phyloP scores from a whole-genome alignment of 192 early-diverging fungal species.

The Paraglomus brasilianum region DNA sequence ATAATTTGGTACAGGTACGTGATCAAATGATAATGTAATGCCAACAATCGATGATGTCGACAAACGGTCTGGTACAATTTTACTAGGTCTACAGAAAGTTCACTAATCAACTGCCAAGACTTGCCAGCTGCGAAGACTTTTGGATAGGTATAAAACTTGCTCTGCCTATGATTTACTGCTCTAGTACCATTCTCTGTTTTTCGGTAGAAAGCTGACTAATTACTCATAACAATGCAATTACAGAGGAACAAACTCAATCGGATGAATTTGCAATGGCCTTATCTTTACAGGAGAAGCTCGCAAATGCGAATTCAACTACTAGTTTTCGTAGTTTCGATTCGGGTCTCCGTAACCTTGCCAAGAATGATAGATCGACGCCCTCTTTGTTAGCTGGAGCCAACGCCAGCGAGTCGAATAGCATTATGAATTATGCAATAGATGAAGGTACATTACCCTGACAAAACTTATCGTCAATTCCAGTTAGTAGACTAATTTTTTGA shows the following conservation, averaged over 20 bases:
- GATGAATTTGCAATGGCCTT: slow-evolving; percentile 4
- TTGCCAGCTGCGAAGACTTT: slow-evolving; percentile 52
- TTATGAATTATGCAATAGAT: slow-evolving; percentile 6
- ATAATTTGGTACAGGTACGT: slow-evolving; percentile 40
- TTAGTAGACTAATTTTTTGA: slow-evolving; percentile 25
- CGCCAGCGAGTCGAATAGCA: slow-evolving; percentile 2
- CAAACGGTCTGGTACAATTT: neutral
- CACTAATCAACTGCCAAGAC: slow-evolving; percentile 43
- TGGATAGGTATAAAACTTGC: slow-evolving; percentile 22
- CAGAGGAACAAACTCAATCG: neutral
- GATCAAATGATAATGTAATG: neutral
- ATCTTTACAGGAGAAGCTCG: slow-evolving; percentile 8
- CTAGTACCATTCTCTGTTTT: neutral
- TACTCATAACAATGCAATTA: too few species aligned
- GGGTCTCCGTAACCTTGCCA: neutral
- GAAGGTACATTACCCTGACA: too few species aligned
- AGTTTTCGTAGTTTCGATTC: neutral
- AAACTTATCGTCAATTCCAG: too few species aligned
- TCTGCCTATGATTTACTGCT: neutral
- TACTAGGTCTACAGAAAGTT: slow-evolving; percentile 44
- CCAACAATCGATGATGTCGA: neutral
- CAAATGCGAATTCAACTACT: slow-evolving; percentile 4
- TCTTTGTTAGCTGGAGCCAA: neutral
- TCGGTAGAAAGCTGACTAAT: too few species aligned
- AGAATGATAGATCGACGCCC: slow-evolving; percentile 22